These are phyloP conservation scores for Sporothrix phasma DNA, from an alignment of 2,329 filamentous ascomycete genomes.

Conservation along the genomic window DNA sequence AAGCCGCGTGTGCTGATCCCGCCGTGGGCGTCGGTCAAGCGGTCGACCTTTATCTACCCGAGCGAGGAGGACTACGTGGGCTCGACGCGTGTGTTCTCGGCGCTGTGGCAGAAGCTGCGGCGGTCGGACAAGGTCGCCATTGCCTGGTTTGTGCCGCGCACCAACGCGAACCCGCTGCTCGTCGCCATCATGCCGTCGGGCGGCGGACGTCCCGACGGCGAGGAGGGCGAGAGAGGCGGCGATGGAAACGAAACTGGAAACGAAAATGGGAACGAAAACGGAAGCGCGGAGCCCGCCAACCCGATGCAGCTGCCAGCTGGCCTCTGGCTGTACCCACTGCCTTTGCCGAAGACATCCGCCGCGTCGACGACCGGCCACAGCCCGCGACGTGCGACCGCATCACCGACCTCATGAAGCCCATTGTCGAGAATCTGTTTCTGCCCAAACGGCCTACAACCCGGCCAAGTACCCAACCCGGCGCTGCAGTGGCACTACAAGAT, in stretches of 20 bases:
- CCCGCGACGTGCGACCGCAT: conserved; percentile 57
- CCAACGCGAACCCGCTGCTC: conserved; percentile 68
- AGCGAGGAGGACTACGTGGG: conserved; percentile 84
- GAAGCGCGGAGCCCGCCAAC: conserved; percentile 38
- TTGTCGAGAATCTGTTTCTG: conserved; percentile 79
- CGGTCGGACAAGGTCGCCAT: conserved; percentile 71
- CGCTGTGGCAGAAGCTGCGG: conserved; percentile 78
- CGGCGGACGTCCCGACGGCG: neutral
- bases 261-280: conserved; percentile 32
- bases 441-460: conserved; percentile 80
- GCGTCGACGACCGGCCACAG: conserved; percentile 52
- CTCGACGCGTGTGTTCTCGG: conserved; percentile 85
- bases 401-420: conserved; percentile 69
- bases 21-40: conserved; percentile 75
- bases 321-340: conserved; percentile 79
- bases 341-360: conserved; percentile 84
- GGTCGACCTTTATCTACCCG: conserved; percentile 87
- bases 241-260: conserved; percentile 32
- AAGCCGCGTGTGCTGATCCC: conserved; percentile 68
- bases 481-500: conserved; percentile 98
- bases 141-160: conserved; percentile 79
- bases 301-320: conserved; percentile 68
- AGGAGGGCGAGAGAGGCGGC: neutral
- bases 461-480: conserved; percentile 82
- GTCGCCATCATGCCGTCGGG: conserved; percentile 70